phyloP scores from a whole-genome alignment of 257 asterid genomes.

The Datura wrightii region DNA sequence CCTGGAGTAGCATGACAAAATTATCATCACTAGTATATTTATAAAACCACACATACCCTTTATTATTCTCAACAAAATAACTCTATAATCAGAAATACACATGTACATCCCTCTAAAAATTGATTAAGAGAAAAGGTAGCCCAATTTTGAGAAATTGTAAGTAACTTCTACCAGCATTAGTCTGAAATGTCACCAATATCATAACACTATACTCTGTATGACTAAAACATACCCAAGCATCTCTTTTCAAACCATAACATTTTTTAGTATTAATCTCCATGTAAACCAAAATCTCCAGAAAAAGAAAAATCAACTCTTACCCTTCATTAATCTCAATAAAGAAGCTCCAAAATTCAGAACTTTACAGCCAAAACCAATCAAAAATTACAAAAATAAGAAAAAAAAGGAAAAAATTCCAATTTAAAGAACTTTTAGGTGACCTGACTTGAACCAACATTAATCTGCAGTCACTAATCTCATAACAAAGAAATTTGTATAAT shows the following conservation, averaged over 20 bases:
- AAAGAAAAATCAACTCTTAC: neutral
- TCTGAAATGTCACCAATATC: neutral
- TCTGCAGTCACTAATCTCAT: no score
- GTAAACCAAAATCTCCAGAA: neutral
- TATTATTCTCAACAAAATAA: neutral
- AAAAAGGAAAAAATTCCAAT: no score
- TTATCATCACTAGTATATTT: neutral
- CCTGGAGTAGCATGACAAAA: neutral
- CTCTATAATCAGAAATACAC: neutral
- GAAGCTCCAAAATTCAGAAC: no score
- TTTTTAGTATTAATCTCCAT: neutral
- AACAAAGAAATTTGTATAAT: no score
- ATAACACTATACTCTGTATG: neutral
- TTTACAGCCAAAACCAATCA: neutral
- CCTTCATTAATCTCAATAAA: neutral
- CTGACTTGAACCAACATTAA: no score
- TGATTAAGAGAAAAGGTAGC: neutral
- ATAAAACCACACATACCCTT: neutral
- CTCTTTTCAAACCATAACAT: neutral
- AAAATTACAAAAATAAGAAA: neutral
- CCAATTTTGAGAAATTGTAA: neutral
- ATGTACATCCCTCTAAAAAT: neutral
- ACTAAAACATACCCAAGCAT: neutral
- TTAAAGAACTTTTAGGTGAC: no score
- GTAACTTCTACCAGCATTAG: neutral